Evolutionary conservation across 805 yeast genomes (phyloP).

Genomic region (Candida awuae): DNA sequence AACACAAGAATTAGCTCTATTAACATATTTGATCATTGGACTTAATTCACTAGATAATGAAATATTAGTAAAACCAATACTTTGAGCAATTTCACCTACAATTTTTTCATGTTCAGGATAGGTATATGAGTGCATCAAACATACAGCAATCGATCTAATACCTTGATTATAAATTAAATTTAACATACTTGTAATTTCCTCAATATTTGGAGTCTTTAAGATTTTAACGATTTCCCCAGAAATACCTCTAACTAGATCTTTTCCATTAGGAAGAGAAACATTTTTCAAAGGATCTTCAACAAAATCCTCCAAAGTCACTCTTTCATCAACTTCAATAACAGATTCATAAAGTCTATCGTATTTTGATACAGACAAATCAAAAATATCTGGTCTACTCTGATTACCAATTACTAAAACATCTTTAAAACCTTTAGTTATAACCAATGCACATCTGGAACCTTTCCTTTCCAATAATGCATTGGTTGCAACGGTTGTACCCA

Average conservation of each 20-base stretch:
- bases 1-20: constrained; percentile 68
- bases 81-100: constrained; percentile 51
- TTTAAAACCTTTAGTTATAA: constrained; percentile 83
- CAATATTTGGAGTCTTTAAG: constrained; percentile 41
- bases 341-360: constrained; percentile 63
- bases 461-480: constrained; percentile 89
- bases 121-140: constrained; percentile 66
- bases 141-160: constrained; percentile 60
- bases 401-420: constrained; percentile 82
- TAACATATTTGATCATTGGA: constrained; percentile 72
- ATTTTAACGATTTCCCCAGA: constrained; percentile 64
- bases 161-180: constrained; percentile 45
- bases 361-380: constrained; percentile 69
- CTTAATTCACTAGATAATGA: constrained; percentile 61
- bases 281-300: constrained; percentile 57
- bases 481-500: constrained; percentile 96
- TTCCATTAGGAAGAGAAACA: constrained; percentile 23
- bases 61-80: constrained; percentile 60
- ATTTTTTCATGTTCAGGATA: constrained; percentile 59
- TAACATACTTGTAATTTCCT: constrained; percentile 36
- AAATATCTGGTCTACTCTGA: constrained; percentile 85
- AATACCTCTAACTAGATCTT: constrained; percentile 42
- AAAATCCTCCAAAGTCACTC: constrained; percentile 77
- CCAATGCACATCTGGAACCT: constrained; percentile 79
- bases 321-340: constrained; percentile 82